Evolutionary conservation across 1,284 basidiomycete genomes (phyloP).

Genomic region (Irpex lacteus): DNA sequence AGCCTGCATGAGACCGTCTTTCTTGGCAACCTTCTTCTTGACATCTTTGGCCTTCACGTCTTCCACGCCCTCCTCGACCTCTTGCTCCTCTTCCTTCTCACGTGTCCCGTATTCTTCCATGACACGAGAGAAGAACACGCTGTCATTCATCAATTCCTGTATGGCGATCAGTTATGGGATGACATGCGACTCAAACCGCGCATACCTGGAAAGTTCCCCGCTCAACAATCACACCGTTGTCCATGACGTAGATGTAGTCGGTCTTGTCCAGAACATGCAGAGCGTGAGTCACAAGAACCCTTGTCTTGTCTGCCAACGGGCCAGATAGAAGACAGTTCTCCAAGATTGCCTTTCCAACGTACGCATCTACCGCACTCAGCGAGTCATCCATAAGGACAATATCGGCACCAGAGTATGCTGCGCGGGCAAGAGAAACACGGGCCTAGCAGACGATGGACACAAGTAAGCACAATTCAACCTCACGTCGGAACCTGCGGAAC

Average conservation of each 20-base stretch:
- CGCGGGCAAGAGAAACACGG: slow-evolving; percentile 78
- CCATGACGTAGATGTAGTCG: slow-evolving; percentile 72
- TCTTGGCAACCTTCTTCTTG: slow-evolving; percentile 11
- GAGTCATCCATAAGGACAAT: slow-evolving; percentile 75
- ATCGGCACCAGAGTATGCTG: slow-evolving; percentile 74
- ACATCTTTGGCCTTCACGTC: slow-evolving; percentile 21
- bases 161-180: background rate
- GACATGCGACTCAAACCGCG: too few relatives aligned
- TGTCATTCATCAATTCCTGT: slow-evolving; percentile 50
- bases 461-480: slow-evolving; percentile 15
- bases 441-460: slow-evolving; percentile 48
- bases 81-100: slow-evolving; percentile 33
- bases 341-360: slow-evolving; percentile 59
- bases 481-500: background rate
- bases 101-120: slow-evolving; percentile 60
- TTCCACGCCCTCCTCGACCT: slow-evolving; percentile 21
- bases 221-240: slow-evolving; percentile 66
- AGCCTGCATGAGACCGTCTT: slow-evolving; percentile 32
- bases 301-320: slow-evolving; percentile 58
- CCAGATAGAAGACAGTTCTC: slow-evolving; percentile 58
- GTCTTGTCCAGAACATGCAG: slow-evolving; percentile 68
- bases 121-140: slow-evolving; percentile 53
- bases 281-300: slow-evolving; percentile 79
- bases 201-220: slow-evolving; percentile 57
- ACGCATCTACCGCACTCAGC: slow-evolving; percentile 72